phyloP scores from a whole-genome alignment of 169 alveolate genomes.

The Pseudocohnilembus persalinus region DNA sequence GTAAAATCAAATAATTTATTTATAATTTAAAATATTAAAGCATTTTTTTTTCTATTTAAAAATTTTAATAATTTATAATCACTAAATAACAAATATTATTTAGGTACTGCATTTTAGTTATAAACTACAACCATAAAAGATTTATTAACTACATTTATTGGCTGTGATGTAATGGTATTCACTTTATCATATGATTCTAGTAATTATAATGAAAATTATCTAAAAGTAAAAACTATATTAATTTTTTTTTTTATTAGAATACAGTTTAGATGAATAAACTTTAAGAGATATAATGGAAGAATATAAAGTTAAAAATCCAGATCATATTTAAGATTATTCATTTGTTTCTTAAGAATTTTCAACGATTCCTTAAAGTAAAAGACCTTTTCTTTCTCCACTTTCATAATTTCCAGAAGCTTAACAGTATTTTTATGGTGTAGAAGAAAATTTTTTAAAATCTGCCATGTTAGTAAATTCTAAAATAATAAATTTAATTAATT shows the following conservation, averaged over 20 bases:
- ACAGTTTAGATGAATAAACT: conserved; percentile 46
- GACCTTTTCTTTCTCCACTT: conserved; percentile 48
- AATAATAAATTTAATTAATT: no score
- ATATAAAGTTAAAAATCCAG: conserved; percentile 45
- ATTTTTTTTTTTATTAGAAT: no score
- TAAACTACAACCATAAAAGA: conserved; percentile 62
- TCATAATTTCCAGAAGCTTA: conserved; percentile 58
- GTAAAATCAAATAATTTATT: no score
- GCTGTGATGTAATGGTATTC: conserved; percentile 72
- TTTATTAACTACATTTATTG: conserved; percentile 61
- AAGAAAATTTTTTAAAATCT: conserved; percentile 56
- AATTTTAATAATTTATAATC: no score
- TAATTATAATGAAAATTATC: no score
- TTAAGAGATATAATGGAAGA: conserved; percentile 50
- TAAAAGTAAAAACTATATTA: no score
- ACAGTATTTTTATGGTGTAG: conserved; percentile 58
- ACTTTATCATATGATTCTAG: no score
- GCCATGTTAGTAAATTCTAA: conserved; percentile 8
- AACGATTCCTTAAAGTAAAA: conserved; percentile 8
- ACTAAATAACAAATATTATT: no score
- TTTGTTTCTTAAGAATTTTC: conserved; percentile 49
- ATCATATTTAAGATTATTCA: conserved; percentile 51
- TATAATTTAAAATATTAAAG: no score
- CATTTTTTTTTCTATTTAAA: no score
- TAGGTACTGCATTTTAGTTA: conserved; percentile 73